Base-by-base conservation (phyloP, 1,284 basidiomycete species). In the Grifola frondosa region DNA sequence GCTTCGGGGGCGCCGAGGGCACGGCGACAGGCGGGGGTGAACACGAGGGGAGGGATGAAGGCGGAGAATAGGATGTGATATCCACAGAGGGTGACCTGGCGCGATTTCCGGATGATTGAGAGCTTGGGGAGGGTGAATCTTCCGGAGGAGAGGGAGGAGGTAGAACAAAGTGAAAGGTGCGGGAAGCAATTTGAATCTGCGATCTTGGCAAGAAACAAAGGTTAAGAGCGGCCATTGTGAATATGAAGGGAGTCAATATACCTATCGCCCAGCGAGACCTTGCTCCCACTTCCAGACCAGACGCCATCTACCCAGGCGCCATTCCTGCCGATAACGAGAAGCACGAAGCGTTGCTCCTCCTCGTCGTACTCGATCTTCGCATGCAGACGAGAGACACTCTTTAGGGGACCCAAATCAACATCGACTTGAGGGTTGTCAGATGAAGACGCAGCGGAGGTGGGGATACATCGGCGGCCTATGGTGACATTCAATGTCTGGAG, bases 221-320 rank as follows among this genome's bases (percentile, higher is more conserved):
- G 32, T 43, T 44, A 26, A 30, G 36, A 32, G 41, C 31, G 52
- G 47, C 29, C 8, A 30, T 15, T 17, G 29, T 25, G 10, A 13
- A 22, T 26, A n/a, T 4, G 23, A 22, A 19, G 36, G 17, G 43
- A 23, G 16, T 20, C 12, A 30, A 70, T 80, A 44, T 48, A 92
- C 93, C 90, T 79, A 64, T 91, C 88, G 35, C 81, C 75, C 25
- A 97, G 72, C 23, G 88, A 79, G 19, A 94, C 89, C 47, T 87
- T 80, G 47, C 88, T 87, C 13, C 93, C 91, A 61, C 88, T 88
- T 15, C 88, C 88, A 46, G 86, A 88, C 88, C 94, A 99, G 11
- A 93, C 82, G 35, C 95, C 94, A 57, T 99, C 96, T 2, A 99
- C 93, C 84, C 95, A 98, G 8, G 94, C 94, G 10, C 97, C 97